Percentiles rank a stretch among this genome's conserved stretches.
phyloP scores from a whole-genome alignment of 768 basidiomycete species.

The Chalciporus chontae region DNA sequence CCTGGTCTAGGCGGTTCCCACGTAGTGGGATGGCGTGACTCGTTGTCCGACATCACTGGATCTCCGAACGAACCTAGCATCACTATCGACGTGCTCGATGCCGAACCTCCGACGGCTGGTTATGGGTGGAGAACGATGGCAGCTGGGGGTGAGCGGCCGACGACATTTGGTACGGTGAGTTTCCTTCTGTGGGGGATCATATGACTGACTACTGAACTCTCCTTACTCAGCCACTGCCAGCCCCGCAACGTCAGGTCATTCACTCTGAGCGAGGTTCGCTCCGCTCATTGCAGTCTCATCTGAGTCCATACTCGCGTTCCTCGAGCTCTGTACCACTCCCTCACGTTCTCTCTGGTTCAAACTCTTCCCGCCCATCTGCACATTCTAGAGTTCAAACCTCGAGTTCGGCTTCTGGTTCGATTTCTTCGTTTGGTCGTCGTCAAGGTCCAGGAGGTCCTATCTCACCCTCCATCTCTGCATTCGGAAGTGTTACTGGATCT shows the following conservation, averaged over 20 bases:
- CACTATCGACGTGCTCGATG: conserved; percentile 61
- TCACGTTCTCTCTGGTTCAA: conserved; percentile 46
- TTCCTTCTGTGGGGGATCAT: conserved; percentile 2
- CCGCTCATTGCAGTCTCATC: conserved; percentile 58
- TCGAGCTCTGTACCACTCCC: conserved; percentile 54
- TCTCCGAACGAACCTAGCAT: conserved; percentile 32
- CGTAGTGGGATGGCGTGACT: conserved; percentile 34
- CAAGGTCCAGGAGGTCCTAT: conserved; percentile 29
- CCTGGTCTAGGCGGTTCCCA: conserved; percentile 37
- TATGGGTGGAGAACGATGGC: conserved; percentile 60
- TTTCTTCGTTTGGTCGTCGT: conserved; percentile 51
- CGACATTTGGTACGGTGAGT: conserved; percentile 65
- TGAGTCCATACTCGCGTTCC: conserved; percentile 44
- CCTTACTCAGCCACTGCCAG: conserved; percentile 39
- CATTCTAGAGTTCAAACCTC: conserved; percentile 35
- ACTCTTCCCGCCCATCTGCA: conserved; percentile 51
- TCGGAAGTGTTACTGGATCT: conserved; percentile 33
- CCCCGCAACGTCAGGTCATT: conserved; percentile 39
- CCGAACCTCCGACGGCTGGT: conserved; percentile 60
- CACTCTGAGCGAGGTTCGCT: conserved; percentile 65
- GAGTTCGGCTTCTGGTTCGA: conserved; percentile 44
- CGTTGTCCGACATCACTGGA: conserved; percentile 30
- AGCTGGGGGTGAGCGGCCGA: conserved; percentile 39
- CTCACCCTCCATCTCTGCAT: conserved; percentile 51
- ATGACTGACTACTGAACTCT: conserved; percentile 7